phyloP scores from a whole-genome alignment of 2,329 filamentous ascomycete genomes.

The Tympanopsis confertula region DNA sequence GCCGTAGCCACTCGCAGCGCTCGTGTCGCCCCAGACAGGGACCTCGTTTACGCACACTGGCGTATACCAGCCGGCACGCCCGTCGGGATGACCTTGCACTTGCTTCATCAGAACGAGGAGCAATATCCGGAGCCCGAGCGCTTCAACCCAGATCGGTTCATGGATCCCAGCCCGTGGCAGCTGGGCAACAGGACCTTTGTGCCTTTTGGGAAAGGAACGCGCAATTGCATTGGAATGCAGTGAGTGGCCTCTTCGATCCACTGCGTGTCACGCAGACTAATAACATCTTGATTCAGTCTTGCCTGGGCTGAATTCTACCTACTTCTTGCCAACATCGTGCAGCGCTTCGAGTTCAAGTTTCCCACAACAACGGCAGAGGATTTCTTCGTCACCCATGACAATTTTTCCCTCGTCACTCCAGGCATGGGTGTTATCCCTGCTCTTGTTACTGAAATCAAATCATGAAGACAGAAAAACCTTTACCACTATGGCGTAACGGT shows the following conservation, averaged over 20 bases:
- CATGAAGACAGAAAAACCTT: too few species aligned
- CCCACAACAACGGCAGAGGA: conserved; percentile 6
- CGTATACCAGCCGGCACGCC: conserved; percentile 11
- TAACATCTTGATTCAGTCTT: conserved; percentile 8
- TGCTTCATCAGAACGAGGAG: conserved; percentile 11
- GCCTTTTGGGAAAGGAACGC: conserved; percentile 9
- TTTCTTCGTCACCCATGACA: conserved; percentile 7
- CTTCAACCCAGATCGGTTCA: conserved; percentile 19
- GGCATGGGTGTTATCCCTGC: conserved; percentile 6
- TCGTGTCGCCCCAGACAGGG: conserved; percentile 22
- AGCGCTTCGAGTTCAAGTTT: conserved; percentile 8
- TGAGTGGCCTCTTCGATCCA: conserved; percentile 7
- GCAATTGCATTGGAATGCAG: conserved; percentile 8
- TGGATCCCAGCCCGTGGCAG: conserved; percentile 8
- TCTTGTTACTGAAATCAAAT: conserved; percentile 6
- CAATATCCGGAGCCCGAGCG: conserved; percentile 16
- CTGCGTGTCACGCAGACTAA: conserved; percentile 3
- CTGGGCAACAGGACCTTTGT: conserved; percentile 10
- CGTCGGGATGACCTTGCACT: conserved; percentile 9
- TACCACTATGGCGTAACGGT: too few species aligned
- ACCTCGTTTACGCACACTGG: conserved; percentile 10
- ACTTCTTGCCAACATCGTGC: conserved; percentile 6
- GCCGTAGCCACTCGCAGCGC: conserved; percentile 24
- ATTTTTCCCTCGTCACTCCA: conserved; percentile 8
- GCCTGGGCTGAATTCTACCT: conserved; percentile 12